phyloP scores from a whole-genome alignment of 441 rosid species.

The Macaranga tanarius region DNA sequence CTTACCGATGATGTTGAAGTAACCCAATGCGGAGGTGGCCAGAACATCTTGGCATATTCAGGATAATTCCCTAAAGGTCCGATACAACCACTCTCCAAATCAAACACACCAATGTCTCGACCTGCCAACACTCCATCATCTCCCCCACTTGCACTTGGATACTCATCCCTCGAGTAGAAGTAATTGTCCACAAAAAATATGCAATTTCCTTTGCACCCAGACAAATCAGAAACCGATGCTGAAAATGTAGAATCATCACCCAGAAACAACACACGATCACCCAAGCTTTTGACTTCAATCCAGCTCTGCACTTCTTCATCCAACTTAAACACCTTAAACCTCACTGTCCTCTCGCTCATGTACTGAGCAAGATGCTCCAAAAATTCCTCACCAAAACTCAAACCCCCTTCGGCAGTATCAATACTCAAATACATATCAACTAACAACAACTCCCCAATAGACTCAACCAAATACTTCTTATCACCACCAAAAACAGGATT shows the following conservation, averaged over 20 bases:
- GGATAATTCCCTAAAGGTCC: conserved; percentile 47
- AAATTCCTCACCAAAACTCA: conserved; percentile 31
- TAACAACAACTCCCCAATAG: conserved; percentile 63
- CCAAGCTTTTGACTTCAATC: conserved; percentile 53
- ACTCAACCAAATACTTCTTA: conserved; percentile 85
- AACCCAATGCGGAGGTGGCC: conserved; percentile 84
- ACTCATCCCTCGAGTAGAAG: conserved; percentile 36
- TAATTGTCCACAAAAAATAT: conserved; percentile 61
- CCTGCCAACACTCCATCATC: conserved; percentile 24
- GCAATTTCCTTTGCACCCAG: conserved; percentile 50
- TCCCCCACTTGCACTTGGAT: conserved; percentile 13
- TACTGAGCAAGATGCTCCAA: conserved; percentile 38
- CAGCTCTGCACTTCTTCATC: conserved; percentile 45
- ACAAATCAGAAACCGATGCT: conserved; percentile 48
- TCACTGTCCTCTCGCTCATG: conserved; percentile 69
- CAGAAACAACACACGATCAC: conserved; percentile 61
- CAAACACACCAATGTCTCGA: conserved; percentile 64
- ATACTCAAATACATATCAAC: conserved; percentile 78
- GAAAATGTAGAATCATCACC: conserved; percentile 83
- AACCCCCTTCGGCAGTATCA: conserved; percentile 45
- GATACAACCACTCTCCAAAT: conserved; percentile 55
- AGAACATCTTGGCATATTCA: conserved; percentile 56
- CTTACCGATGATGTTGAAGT: conserved; percentile 44
- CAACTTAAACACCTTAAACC: conserved; percentile 65
- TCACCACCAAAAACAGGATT: conserved; percentile 78